phyloP scores from a whole-genome alignment of 108 stramenopile species.

The Skeletonema grethae region DNA sequence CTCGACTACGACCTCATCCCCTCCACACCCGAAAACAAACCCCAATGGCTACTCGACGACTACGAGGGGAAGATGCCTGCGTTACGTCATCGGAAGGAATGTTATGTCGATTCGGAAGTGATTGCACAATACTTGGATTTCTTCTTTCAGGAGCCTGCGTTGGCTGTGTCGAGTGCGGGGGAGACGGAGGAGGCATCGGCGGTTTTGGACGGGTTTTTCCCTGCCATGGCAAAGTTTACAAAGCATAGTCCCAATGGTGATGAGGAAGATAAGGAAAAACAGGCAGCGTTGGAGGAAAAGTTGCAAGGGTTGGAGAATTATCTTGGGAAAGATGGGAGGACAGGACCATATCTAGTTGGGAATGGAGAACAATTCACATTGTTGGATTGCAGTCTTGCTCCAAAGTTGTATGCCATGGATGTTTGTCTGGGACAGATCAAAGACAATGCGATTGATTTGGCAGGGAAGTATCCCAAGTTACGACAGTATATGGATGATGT shows the following conservation, averaged over 20 bases:
- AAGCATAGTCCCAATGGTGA: slow-evolving; percentile 72
- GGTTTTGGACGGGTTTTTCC: slow-evolving; percentile 76
- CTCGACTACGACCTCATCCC: slow-evolving; percentile 76
- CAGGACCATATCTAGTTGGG: slow-evolving; percentile 57
- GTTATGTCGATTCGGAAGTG: slow-evolving; percentile 80
- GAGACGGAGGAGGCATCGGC: slow-evolving; percentile 35
- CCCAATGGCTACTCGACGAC: slow-evolving; percentile 77
- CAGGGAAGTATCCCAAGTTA: slow-evolving; percentile 54
- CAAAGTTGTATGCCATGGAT: slow-evolving; percentile 79
- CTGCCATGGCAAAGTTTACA: slow-evolving; percentile 75
- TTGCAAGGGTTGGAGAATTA: slow-evolving; percentile 59
- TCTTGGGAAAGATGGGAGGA: slow-evolving; percentile 29
- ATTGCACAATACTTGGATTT: slow-evolving; percentile 85
- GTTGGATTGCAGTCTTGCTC: slow-evolving; percentile 75
- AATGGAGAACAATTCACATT: slow-evolving; percentile 61
- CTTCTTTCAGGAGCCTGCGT: slow-evolving; percentile 69
- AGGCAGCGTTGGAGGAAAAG: slow-evolving; percentile 41
- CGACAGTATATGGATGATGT: slow-evolving; percentile 63
- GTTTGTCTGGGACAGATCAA: slow-evolving; percentile 68
- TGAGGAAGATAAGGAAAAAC: slow-evolving; percentile 50
- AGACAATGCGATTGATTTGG: slow-evolving; percentile 48
- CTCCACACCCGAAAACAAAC: slow-evolving; percentile 64
- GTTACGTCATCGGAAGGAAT: slow-evolving; percentile 80
- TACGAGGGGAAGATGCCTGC: slow-evolving; percentile 85
- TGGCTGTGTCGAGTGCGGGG: slow-evolving; percentile 15